phyloP scores from a whole-genome alignment of 2,329 filamentous ascomycete species.

The Microdochium bolleyi region DNA sequence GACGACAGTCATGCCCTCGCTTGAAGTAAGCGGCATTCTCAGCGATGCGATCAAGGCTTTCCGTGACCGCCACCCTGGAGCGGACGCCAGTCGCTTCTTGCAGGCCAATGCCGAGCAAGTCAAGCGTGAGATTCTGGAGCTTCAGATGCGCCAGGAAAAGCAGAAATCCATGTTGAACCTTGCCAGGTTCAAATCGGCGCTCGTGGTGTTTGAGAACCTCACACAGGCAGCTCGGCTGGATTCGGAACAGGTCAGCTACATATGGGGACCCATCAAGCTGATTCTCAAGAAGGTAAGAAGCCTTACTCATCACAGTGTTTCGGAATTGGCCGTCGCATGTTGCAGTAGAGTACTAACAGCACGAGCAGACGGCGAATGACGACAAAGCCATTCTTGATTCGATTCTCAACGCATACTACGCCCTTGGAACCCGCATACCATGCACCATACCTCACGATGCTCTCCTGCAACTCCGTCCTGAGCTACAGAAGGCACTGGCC shows the following conservation, averaged over 20 bases:
- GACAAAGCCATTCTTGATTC: constrained; percentile 5
- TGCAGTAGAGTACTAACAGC: neutral
- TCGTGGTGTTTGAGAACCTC: constrained; percentile 11
- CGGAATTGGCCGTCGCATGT: neutral
- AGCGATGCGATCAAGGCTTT: neutral
- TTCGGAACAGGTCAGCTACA: constrained; percentile 7
- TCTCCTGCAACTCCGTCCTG: constrained; percentile 6
- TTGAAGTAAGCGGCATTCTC: neutral
- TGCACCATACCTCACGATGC: constrained; percentile 2
- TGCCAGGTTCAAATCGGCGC: constrained; percentile 13
- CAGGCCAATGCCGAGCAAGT: constrained; percentile 9
- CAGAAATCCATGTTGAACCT: constrained; percentile 17
- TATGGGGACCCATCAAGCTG: constrained; percentile 20
- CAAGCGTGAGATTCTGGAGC: constrained; percentile 10
- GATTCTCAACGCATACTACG: constrained; percentile 11
- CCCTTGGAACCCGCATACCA: constrained; percentile 10
- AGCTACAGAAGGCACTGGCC: constrained; percentile 9
- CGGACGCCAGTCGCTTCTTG: constrained; percentile 6
- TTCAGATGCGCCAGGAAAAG: constrained; percentile 16
- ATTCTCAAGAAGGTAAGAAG: constrained; percentile 11
- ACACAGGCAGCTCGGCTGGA: constrained; percentile 3
- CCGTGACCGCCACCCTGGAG: neutral
- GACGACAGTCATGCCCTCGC: neutral
- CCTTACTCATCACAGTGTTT: neutral
- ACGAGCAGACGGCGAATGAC: constrained; percentile 7